Percentiles rank a stretch among this genome's conserved stretches.
Conservation (phyloP, 176 grass and related monocot species). For the Chrysopogon serrulatus region DNA sequence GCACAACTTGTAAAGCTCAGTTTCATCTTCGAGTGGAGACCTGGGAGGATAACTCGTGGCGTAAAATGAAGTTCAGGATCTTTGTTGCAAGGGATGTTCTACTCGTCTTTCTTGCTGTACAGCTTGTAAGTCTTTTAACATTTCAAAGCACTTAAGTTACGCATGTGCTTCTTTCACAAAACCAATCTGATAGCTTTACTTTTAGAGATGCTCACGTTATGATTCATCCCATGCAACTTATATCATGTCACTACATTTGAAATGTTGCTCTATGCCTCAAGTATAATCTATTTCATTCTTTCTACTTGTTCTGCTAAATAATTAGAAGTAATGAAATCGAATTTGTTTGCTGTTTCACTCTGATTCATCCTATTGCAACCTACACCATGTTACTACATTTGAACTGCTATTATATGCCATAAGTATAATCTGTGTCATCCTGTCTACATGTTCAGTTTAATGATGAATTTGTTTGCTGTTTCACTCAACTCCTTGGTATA, state of each 20-base stretch:
- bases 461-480: neutral
- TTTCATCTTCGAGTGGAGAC: conserved; percentile 89
- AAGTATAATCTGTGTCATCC: neutral
- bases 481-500: neutral
- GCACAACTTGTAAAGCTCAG: conserved; percentile 95
- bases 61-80: conserved; percentile 93
- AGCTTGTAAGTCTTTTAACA: conserved; percentile 62
- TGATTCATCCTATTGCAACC: neutral
- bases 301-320: neutral
- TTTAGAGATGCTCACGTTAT: neutral
- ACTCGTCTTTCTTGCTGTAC: conserved; percentile 85
- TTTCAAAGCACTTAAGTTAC: neutral
- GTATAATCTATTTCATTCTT: neutral
- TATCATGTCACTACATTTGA: neutral
- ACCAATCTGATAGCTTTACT: neutral
- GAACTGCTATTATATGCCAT: neutral
- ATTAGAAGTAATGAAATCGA: neutral
- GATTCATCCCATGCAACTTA: neutral
- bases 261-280: neutral
- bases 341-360: neutral
- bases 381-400: neutral
- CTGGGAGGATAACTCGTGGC: conserved; percentile 93
- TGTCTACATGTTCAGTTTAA: neutral
- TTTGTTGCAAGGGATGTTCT: conserved; percentile 95
- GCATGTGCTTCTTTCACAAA: neutral